Evolutionary conservation across 2,329 filamentous ascomycete species (phyloP), one percentile per base, ranked within the genome.

Genomic region (Thyridium curvatum): DNA sequence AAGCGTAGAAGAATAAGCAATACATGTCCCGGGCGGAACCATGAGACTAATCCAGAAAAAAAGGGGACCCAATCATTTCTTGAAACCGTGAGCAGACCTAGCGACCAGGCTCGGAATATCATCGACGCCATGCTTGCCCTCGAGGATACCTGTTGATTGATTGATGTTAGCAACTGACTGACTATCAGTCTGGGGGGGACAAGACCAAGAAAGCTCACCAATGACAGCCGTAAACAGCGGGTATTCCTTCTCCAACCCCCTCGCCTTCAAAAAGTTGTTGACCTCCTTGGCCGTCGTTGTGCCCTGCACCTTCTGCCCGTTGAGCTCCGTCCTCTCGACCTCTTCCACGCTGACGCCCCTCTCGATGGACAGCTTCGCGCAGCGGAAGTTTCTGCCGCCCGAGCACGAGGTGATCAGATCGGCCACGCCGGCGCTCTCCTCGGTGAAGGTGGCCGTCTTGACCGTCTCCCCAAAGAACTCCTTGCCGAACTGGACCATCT

Each of bases 401-500:
- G 82, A 86, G 66, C 89, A 97, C 40, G 84, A 93, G 2, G 93
- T 97, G 57, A 98, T 94, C 49, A 98, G 68, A 64, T 98, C 93
- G 18, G 93, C 93, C 30, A 97, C 89, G 49, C 93, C 93, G 17
- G 88, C 90, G 51, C 86, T 94, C 60, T 96, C 88, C 58, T 96
- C 89, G n/a, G 91, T 97, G 60, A 98, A 97, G 0, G 93, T 98
- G 41, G 77, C 79, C 9, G 84, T 78, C 47, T 84, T 77, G 18
- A 93, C 83, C 1, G 85, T 86, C 53, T 90, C 77, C 14, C 80
- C 79, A 59, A 97, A 98, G 71, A 97, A 98, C 52, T 84, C 80
- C 61, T 90, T 88, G 48, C 91, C 91, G 51, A 98, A 98, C 58
- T 86, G 84, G 54, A 97, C 88, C 84, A 96, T 95, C 66, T 98